A percentile compares a stretch with the other conserved stretches of the same genome.
These are phyloP conservation scores for Blastocystis sp. DNA, from an alignment of 352 stramenopile genomes.

Conservation along the genomic window DNA sequence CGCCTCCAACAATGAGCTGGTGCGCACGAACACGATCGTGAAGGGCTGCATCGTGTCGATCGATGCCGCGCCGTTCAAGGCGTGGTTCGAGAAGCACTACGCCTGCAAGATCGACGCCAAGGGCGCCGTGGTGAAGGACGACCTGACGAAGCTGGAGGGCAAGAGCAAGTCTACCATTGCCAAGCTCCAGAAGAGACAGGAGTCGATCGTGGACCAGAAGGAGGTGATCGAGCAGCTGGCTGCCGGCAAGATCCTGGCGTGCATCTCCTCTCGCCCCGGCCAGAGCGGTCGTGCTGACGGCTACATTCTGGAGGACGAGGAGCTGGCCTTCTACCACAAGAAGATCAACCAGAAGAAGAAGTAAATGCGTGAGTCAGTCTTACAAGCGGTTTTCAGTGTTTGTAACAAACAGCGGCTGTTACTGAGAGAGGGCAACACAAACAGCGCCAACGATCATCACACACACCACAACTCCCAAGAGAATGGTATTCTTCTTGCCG, in stretches of 20 bases:
- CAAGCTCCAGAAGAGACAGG: background rate
- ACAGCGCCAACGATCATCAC: slow-evolving; percentile 57
- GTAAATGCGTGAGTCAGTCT: slow-evolving; percentile 20
- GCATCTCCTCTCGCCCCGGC: slow-evolving; percentile 67
- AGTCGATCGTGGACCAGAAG: slow-evolving; percentile 35
- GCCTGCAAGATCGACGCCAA: slow-evolving; percentile 51
- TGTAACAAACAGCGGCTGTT: slow-evolving; percentile 13
- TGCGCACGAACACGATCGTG: slow-evolving; percentile 99
- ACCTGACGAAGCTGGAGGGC: slow-evolving; percentile 5
- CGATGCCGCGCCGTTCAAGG: slow-evolving; percentile 95
- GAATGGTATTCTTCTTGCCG: slow-evolving; percentile 68
- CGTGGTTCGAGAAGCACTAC: slow-evolving; percentile 81
- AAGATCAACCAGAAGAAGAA: slow-evolving; percentile 70
- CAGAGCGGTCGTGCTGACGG: slow-evolving; percentile 70
- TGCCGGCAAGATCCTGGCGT: slow-evolving; percentile 40
- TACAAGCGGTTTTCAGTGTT: slow-evolving; percentile 35
- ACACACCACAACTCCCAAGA: slow-evolving; percentile 49
- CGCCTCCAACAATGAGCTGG: slow-evolving; percentile 99
- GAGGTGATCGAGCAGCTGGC: slow-evolving; percentile 67
- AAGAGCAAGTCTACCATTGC: background rate
- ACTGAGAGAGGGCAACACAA: slow-evolving; percentile 53
- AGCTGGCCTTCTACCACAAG: slow-evolving; percentile 70
- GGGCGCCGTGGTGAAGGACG: background rate
- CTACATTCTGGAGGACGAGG: slow-evolving; percentile 70
- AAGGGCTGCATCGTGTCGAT: slow-evolving; percentile 97